phyloP scores from a whole-genome alignment of 164 flowering plant species.

The Warburgia ugandensis region DNA sequence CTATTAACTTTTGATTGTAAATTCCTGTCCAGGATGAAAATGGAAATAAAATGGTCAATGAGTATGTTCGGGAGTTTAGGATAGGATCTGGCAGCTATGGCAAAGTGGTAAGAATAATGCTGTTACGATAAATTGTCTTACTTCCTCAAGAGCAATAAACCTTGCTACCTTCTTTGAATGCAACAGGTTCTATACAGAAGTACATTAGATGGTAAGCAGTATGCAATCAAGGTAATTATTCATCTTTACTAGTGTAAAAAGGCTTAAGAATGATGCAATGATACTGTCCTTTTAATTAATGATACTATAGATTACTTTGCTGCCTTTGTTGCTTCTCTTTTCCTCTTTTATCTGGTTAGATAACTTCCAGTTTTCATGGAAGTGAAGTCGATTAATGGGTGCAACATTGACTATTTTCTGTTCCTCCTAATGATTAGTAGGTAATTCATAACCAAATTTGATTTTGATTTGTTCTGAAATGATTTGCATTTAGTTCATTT shows the following conservation, averaged over 20 bases:
- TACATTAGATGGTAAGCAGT: constrained; percentile 45
- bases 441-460: no score
- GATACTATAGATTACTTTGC: no score
- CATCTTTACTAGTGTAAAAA: neutral
- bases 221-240: constrained; percentile 76
- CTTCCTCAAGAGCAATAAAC: neutral
- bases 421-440: no score
- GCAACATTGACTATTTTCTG: no score
- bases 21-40: constrained; percentile 60
- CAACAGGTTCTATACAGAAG: constrained; percentile 80
- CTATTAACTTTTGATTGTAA: no score
- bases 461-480: no score
- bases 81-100: constrained; percentile 97
- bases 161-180: neutral
- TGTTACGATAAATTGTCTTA: no score
- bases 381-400: no score
- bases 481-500: no score
- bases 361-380: no score
- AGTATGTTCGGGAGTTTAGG: constrained; percentile 71
- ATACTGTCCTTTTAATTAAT: neutral
- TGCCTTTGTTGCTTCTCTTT: no score
- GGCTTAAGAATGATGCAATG: neutral
- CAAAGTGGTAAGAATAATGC: constrained; percentile 84
- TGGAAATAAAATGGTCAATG: constrained; percentile 86
- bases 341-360: no score